Percentiles rank a stretch among this genome's conserved stretches.
phyloP scores from a whole-genome alignment of 23 red algal genomes.

The Gracilaria vermiculophylla region DNA sequence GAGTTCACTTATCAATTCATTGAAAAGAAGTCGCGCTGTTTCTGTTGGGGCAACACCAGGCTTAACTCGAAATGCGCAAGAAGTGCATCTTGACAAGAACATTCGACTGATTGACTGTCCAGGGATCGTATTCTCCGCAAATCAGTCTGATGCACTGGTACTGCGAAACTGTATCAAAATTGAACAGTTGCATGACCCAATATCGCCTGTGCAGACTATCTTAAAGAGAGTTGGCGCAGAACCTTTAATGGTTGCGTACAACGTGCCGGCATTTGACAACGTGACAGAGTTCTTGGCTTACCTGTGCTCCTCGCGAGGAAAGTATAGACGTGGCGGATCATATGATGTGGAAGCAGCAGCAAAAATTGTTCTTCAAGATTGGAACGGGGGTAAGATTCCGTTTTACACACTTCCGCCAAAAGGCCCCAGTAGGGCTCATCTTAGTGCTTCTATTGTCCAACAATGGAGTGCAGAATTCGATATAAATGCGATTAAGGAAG shows the following conservation, averaged over 20 bases:
- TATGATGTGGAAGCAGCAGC: constrained; percentile 91
- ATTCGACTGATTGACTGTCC: constrained; percentile 95
- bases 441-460: constrained; percentile 61
- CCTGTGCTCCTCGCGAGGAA: constrained; percentile 80
- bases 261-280: constrained; percentile 71
- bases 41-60: constrained; percentile 83
- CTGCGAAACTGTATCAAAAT: constrained; percentile 75
- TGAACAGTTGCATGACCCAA: constrained; percentile 76
- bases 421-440: constrained; percentile 53
- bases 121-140: constrained; percentile 78
- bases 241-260: constrained; percentile 73
- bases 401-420: constrained; percentile 95
- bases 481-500: constrained; percentile 29
- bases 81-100: constrained; percentile 88
- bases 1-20: constrained; percentile 87
- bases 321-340: constrained; percentile 68
- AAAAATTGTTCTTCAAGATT: constrained; percentile 79
- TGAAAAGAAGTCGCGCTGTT: constrained; percentile 77
- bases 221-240: constrained; percentile 73
- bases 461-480: constrained; percentile 78
- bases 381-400: constrained; percentile 93
- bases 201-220: constrained; percentile 68
- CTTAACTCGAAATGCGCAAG: constrained; percentile 86
- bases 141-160: constrained; percentile 72
- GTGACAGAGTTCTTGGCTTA: constrained; percentile 75